A percentile compares a stretch with the other conserved stretches of the same genome.
phyloP scores from a whole-genome alignment of 495 filamentous ascomycete genomes.

The Xeromyces bisporus region DNA sequence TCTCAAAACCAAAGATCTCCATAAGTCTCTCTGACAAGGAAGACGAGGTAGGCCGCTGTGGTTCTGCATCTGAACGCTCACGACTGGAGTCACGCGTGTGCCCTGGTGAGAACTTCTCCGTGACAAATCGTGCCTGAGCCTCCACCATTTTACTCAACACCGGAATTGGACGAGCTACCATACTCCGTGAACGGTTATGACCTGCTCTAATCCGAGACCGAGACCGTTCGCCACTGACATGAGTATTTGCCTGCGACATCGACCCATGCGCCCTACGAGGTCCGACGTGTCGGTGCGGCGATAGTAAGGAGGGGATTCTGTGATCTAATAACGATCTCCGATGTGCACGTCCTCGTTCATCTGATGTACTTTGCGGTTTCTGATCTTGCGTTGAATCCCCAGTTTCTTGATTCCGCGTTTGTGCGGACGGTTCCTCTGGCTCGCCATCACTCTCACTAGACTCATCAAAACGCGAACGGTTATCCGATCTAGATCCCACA shows the following conservation, averaged over 20 bases:
- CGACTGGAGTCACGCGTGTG: constrained; percentile 7
- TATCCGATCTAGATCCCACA: constrained; percentile 66
- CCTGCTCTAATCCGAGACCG: constrained; percentile 6
- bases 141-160: constrained; percentile 72
- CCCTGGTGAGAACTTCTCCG: constrained; percentile 11
- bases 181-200: constrained; percentile 17
- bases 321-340: constrained; percentile 43
- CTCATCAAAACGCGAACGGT: constrained; percentile 65
- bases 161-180: constrained; percentile 41
- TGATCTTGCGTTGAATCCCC: not conserved
- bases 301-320: constrained; percentile 42
- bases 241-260: too few species aligned
- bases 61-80: constrained; percentile 8
- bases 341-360: constrained; percentile 28
- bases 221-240: too few species aligned
- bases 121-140: constrained; percentile 50
- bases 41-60: constrained; percentile 12
- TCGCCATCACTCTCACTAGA: constrained; percentile 67
- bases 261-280: too few species aligned
- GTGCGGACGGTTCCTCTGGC: constrained; percentile 11
- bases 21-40: constrained; percentile 54
- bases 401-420: not conserved
- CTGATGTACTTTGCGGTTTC: constrained; percentile 1
- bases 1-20: constrained; percentile 79
- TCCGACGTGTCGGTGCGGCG: too few species aligned